Evolutionary conservation across 768 basidiomycete species (phyloP).

Genomic region (Ephemerocybe angulata): DNA sequence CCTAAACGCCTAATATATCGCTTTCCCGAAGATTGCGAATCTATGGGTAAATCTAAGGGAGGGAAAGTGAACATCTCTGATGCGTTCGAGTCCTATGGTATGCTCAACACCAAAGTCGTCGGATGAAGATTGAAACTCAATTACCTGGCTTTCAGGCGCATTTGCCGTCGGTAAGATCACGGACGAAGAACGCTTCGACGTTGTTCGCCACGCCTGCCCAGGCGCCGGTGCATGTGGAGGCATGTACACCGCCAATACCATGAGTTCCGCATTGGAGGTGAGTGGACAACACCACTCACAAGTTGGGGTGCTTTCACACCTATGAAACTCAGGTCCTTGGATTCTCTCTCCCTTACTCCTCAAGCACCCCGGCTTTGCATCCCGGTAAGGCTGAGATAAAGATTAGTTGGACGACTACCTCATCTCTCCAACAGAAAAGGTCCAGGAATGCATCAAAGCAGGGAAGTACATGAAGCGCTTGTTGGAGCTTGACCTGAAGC

Average conservation of each 20-base stretch:
- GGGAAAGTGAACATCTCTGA: conserved; percentile 82
- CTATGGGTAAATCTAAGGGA: conserved; percentile 74
- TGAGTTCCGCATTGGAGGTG: conserved; percentile 80
- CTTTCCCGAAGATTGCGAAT: conserved; percentile 58
- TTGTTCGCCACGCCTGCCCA: conserved; percentile 82
- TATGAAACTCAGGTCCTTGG: conserved; percentile 61
- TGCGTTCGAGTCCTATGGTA: conserved; percentile 82
- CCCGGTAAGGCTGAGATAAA: too few species aligned
- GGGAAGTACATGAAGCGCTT: conserved; percentile 73
- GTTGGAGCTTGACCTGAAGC: conserved; percentile 77
- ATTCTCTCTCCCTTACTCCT: conserved; percentile 82
- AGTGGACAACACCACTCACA: background rate
- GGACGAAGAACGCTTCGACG: conserved; percentile 80
- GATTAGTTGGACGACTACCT: background rate
- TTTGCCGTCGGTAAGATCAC: conserved; percentile 71
- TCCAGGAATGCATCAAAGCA: conserved; percentile 76
- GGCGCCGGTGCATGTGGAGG: conserved; percentile 84
- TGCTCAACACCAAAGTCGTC: background rate
- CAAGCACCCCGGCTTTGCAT: conserved; percentile 70
- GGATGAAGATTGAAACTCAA: background rate
- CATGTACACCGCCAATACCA: conserved; percentile 90
- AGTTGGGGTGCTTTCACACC: too few species aligned
- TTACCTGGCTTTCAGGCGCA: conserved; percentile 48
- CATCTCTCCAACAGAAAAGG: conserved; percentile 54
- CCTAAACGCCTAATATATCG: too few species aligned